A percentile compares a stretch with the other conserved stretches of the same genome.
Evolutionary conservation across 2,329 filamentous ascomycete species (phyloP).

Genomic region (Beauveria asiatica): DNA sequence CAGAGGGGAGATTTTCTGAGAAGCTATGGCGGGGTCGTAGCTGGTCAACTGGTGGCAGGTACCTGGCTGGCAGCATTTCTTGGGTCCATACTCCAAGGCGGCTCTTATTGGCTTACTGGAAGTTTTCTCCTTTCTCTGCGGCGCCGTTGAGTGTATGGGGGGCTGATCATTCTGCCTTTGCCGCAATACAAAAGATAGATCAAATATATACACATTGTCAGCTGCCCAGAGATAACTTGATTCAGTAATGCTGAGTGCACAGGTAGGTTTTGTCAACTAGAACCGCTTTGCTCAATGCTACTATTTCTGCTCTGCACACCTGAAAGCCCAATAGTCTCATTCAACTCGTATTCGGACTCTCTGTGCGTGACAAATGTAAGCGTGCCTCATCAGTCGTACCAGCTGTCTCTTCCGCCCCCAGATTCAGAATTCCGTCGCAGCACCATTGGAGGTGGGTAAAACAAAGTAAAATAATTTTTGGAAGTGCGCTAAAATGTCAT

Average conservation of each 20-base stretch:
- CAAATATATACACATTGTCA: too few species aligned
- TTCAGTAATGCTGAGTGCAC: too few species aligned
- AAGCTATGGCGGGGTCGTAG: slow-evolving; percentile 10
- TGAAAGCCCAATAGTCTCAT: neutral
- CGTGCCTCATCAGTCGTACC: neutral
- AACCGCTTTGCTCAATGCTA: too few species aligned
- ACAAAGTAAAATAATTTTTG: slow-evolving; percentile 10
- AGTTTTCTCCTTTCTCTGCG: neutral
- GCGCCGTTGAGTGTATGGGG: neutral
- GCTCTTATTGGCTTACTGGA: neutral
- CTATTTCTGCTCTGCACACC: neutral
- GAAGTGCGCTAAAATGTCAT: slow-evolving; percentile 34
- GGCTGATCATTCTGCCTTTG: too few species aligned
- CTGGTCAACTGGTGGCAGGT: neutral
- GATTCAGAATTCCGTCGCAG: neutral
- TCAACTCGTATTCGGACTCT: neutral
- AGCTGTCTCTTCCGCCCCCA: neutral
- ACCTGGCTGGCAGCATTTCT: neutral
- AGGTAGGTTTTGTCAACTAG: too few species aligned
- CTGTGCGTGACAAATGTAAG: neutral
- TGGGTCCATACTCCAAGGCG: neutral
- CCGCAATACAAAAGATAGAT: too few species aligned
- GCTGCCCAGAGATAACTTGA: too few species aligned
- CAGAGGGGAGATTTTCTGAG: slow-evolving; percentile 10
- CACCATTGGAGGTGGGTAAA: neutral